A percentile compares a stretch with the other conserved stretches of the same genome.
These are phyloP conservation scores for Halenospora varia DNA, from an alignment of 495 filamentous ascomycete species.

Conservation along the genomic window DNA sequence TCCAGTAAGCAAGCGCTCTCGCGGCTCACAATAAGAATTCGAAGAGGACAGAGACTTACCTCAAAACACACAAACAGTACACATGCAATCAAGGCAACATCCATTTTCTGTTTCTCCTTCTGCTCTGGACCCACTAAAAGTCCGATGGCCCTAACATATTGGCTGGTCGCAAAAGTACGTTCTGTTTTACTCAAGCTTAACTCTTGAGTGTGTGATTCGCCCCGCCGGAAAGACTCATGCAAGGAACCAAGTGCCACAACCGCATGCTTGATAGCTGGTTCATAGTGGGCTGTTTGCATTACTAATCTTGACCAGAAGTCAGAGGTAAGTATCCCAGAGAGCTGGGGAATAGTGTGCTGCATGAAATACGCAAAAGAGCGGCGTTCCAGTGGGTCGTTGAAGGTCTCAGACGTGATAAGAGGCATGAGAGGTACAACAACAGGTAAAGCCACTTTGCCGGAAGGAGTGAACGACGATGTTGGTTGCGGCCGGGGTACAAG, in stretches of 20 bases:
- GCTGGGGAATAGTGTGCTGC: conserved; percentile 31
- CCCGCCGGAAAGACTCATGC: background rate
- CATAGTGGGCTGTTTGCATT: conserved; percentile 15
- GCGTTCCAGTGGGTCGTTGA: background rate
- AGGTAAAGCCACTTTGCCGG: too few species aligned
- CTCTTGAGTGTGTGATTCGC: background rate
- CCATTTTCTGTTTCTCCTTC: background rate
- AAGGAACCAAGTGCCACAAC: background rate
- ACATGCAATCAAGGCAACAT: background rate
- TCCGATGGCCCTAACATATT: background rate
- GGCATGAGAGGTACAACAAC: too few species aligned
- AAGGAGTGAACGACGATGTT: too few species aligned
- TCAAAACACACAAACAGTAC: conserved; percentile 6
- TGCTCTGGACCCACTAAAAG: background rate
- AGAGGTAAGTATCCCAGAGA: conserved; percentile 40
- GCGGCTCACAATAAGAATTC: background rate
- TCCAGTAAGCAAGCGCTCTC: background rate
- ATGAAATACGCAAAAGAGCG: conserved; percentile 35
- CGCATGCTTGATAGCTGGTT: background rate
- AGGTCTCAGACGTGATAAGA: background rate
- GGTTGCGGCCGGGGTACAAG: too few species aligned
- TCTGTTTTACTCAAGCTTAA: conserved; percentile 24
- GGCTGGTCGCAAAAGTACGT: background rate
- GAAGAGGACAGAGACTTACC: conserved; percentile 19
- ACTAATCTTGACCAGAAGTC: conserved; percentile 43